Evolutionary conservation across 2,329 filamentous ascomycete species (phyloP), one percentile per base, ranked within the genome.

Genomic region (Penicillium sp.): DNA sequence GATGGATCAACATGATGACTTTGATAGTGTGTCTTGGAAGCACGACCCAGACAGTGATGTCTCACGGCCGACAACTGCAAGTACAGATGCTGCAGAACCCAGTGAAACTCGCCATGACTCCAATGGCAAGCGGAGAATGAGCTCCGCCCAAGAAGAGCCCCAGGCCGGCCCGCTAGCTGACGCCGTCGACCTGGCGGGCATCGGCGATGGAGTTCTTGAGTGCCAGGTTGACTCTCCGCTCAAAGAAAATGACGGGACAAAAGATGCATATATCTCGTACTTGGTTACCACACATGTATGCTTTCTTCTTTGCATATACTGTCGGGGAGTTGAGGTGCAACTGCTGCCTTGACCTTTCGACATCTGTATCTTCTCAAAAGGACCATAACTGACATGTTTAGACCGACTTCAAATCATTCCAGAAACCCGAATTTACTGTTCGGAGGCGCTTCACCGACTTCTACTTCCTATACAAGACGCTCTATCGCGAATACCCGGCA

Each of bases 381-480:
- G 23, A 33, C 49, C 49, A 51, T 66, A 51, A 64, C 66, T 54
- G 43, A 60, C 47, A 54, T 19, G 54, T n/a, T 2, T 63, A 96
- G 92, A 96, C 93, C 63, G 92, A 96, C 68, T 97, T 97, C 77
- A 88, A 92, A 66, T 90, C 92, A 63, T 99, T 97, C 76, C 89
- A 94, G 74, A 91, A 88, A 73, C 81, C 89, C 36, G 86, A 87
- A 21, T 92, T 91, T 61, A 82, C 83, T 27, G 89, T 96, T 61
- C 90, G 94, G 61, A 87, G 94, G 66, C 91, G 94, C 70, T 99
- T 97, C 78, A 97, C 93, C 67, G 94, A 99, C 79, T 99, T 99
- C 73, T 89, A 96, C 66, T 99, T 96, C 74, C 86, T 99, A 61
- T 97, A 91, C 80, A 97, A 96, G 77, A 88, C 90, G 33, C 86